Evolutionary conservation across 2,329 filamentous ascomycete genomes (phyloP).

Genomic region (Arthrobotrys conoides): DNA sequence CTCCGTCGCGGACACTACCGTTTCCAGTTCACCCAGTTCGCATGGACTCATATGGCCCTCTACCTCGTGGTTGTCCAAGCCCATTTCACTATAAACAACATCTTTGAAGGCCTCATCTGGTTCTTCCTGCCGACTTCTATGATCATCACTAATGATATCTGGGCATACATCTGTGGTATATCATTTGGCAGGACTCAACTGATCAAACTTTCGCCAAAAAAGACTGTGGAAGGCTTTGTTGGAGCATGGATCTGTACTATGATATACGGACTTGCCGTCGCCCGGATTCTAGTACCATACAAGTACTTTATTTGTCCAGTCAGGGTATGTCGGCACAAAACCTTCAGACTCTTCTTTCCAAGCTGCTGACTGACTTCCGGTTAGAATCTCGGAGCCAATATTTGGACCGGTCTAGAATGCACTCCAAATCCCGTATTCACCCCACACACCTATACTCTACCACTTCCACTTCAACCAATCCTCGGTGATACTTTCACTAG

Average conservation of each 20-base stretch:
- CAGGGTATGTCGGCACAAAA: conserved; percentile 71
- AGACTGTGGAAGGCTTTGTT: conserved; percentile 97
- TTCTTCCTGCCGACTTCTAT: conserved; percentile 96
- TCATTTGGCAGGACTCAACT: conserved; percentile 96
- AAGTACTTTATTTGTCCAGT: conserved; percentile 99
- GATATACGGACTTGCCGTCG: conserved; percentile 84
- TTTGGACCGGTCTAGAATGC: conserved; percentile 91
- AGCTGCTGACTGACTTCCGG: conserved; percentile 4
- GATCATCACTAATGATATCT: conserved; percentile 99
- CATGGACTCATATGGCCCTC: conserved; percentile 99
- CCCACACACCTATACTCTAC: conserved; percentile 80
- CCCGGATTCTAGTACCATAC: conserved; percentile 87
- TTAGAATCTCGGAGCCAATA: conserved; percentile 87
- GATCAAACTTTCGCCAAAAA: conserved; percentile 98
- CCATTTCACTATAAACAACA: conserved; percentile 99
- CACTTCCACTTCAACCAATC: conserved; percentile 78
- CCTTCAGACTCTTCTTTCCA: neutral
- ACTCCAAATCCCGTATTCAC: conserved; percentile 92
- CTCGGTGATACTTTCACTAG: conserved; percentile 71
- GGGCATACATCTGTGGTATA: conserved; percentile 97
- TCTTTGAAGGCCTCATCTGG: conserved; percentile 99
- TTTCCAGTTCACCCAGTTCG: conserved; percentile 99
- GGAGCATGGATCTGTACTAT: conserved; percentile 97
- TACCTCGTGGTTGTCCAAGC: conserved; percentile 98
- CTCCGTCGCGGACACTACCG: conserved; percentile 96